Conservation (phyloP, 257 asterid genomes). For the Primulina eburnea region DNA sequence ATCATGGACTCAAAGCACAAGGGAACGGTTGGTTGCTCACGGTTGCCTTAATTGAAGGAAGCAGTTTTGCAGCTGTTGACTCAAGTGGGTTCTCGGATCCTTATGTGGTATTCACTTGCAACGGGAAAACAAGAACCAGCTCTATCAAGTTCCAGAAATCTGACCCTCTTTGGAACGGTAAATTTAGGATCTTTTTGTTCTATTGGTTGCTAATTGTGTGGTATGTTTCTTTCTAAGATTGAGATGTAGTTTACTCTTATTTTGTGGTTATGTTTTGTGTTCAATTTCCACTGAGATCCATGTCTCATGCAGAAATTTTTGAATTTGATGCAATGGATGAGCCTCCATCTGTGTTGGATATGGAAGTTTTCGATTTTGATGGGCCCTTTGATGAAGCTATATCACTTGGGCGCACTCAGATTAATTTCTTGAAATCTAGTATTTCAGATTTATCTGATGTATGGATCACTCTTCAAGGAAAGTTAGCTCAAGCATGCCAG, state of each 20-base stretch:
- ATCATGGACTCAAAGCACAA: constrained; percentile 94
- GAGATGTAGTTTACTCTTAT: not conserved
- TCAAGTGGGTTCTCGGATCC: constrained; percentile 93
- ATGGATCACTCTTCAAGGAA: constrained; percentile 90
- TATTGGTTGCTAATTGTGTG: not conserved
- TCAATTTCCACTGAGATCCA: constrained; percentile 20
- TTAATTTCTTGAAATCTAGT: constrained; percentile 73
- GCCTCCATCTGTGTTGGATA: constrained; percentile 86
- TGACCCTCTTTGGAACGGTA: constrained; percentile 90
- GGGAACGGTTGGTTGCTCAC: constrained; percentile 98
- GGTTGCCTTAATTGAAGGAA: constrained; percentile 90
- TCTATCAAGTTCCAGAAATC: constrained; percentile 93
- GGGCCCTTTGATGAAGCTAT: constrained; percentile 94
- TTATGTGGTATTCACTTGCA: constrained; percentile 94
- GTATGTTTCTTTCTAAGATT: constrained; percentile 17
- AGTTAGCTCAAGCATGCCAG: constrained; percentile 96
- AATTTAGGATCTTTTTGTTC: constrained; percentile 3
- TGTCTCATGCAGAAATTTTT: constrained; percentile 72
- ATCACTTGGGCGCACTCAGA: constrained; percentile 85
- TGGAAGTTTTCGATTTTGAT: constrained; percentile 89
- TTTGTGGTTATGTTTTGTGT: constrained; percentile 13
- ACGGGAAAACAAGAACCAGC: constrained; percentile 82
- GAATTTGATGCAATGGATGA: constrained; percentile 99
- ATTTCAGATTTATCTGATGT: constrained; percentile 82
- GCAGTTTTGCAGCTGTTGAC: constrained; percentile 80